Evolutionary conservation across 192 early-diverging fungal species (phyloP).

Genomic region (Entrophospora sp.): DNA sequence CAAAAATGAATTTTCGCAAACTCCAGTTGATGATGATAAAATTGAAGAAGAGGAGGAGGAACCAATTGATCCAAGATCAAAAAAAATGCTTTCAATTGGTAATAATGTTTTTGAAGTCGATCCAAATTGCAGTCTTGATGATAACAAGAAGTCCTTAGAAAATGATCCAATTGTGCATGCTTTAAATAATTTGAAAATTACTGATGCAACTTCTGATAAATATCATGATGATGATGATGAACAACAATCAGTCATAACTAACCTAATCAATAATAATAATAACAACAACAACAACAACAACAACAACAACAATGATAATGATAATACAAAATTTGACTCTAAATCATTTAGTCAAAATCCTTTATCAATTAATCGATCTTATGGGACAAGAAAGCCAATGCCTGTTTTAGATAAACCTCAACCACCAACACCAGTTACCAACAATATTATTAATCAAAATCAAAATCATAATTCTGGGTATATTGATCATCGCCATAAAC

Average conservation of each 20-base stretch:
- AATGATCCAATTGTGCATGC: background rate
- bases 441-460: too few relatives aligned
- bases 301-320: background rate
- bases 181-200: background rate
- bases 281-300: background rate
- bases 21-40: background rate
- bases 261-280: background rate
- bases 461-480: too few relatives aligned
- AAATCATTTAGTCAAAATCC: background rate
- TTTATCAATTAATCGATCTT: background rate
- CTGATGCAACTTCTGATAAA: background rate
- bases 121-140: background rate
- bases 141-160: background rate
- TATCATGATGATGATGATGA: too few relatives aligned
- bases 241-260: too few relatives aligned
- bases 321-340: background rate
- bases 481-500: too few relatives aligned
- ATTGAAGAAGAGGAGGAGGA: slow-evolving; percentile 21
- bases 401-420: slow-evolving; percentile 15
- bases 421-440: background rate
- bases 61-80: slow-evolving; percentile 26
- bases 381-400: background rate
- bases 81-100: slow-evolving; percentile 32
- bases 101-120: slow-evolving; percentile 34
- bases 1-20: background rate